Evolutionary conservation across 2,329 filamentous ascomycete genomes (phyloP), one percentile per base, ranked within the genome.

Genomic region (Rhynchosporium graminicola): DNA sequence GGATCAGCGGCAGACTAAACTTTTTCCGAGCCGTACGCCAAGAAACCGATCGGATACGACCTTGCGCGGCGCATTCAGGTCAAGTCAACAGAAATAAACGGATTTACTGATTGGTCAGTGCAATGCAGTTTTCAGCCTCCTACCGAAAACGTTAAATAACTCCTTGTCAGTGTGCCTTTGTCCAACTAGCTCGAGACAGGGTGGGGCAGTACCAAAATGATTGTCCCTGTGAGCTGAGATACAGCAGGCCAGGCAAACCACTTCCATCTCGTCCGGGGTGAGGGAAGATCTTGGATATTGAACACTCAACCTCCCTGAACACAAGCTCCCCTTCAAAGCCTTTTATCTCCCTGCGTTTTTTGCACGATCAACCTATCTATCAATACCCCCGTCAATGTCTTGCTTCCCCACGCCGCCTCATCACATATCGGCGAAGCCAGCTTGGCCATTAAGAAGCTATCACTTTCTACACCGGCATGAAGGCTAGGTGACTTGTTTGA

Each of bases 371-470:
- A 46, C n/a, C n/a, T 26, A 46, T 46, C 26, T 50, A 33, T 50
- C 26, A 50, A 50, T 50, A 33, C 26, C 29, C 57, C 45, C n/a
- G 33, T 51, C 31, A 40, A 59, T 50, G 56, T 58, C 43, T 48
- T 48, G 43, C 56, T 42, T 59, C 45, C 57, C 45, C 57, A 59
- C 45, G 47, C 47, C 46, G 57, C 45, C 38, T 13, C 20, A 59
- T 59, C 31, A 40, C 42, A 15, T 48, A 59, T 59, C 20, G 28
- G 42, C 55, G 54, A 50, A 58, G 43, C 43, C 45, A 48, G 56
- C 31, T 64, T 64, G 47, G 57, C 61, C 20, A 51, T 61, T 45
- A 45, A 64, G 54, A 47, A 31, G 52, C 57, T 45, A 60, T 57
- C 57, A 43, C 45, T 57, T 57, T 60, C 47, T 28, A 50, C 29